These are phyloP conservation scores for Capsella rubella DNA, from an alignment of 441 rosid species.

Conservation along the genomic window DNA sequence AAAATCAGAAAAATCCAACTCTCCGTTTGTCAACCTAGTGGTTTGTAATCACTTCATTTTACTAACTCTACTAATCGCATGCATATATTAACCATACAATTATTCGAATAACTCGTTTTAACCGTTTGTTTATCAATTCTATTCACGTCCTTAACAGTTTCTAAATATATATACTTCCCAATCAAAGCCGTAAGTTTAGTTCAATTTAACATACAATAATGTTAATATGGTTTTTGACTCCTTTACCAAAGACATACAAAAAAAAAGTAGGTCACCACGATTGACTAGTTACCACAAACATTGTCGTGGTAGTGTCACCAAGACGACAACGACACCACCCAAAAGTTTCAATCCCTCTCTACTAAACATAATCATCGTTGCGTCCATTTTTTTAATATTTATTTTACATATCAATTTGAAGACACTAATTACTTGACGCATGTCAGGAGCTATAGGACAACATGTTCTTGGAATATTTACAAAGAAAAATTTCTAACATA, in stretches of 20 bases:
- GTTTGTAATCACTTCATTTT: background rate
- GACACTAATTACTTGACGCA: constrained; percentile 32
- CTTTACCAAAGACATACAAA: constrained; percentile 10
- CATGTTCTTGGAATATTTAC: constrained; percentile 20
- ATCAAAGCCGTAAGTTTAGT: background rate
- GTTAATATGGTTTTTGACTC: constrained; percentile 18
- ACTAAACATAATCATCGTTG: constrained; percentile 39
- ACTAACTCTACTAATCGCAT: background rate
- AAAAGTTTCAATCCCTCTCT: constrained; percentile 22
- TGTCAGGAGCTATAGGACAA: constrained; percentile 22
- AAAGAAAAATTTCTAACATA: constrained; percentile 4
- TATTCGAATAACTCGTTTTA: background rate
- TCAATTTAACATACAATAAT: no score
- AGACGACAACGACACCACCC: constrained; percentile 42
- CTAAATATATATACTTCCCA: background rate
- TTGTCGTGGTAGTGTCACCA: constrained; percentile 42
- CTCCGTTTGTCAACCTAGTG: background rate
- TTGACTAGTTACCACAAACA: constrained; percentile 36
- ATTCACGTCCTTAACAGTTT: background rate
- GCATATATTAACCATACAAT: background rate
- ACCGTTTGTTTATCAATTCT: background rate
- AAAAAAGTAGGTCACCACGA: constrained; percentile 23
- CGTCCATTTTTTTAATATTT: background rate
- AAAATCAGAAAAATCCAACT: background rate
- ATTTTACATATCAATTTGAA: background rate